Conservation (phyloP, 2,329 filamentous ascomycete genomes). For the Penicillium sumatraense region DNA sequence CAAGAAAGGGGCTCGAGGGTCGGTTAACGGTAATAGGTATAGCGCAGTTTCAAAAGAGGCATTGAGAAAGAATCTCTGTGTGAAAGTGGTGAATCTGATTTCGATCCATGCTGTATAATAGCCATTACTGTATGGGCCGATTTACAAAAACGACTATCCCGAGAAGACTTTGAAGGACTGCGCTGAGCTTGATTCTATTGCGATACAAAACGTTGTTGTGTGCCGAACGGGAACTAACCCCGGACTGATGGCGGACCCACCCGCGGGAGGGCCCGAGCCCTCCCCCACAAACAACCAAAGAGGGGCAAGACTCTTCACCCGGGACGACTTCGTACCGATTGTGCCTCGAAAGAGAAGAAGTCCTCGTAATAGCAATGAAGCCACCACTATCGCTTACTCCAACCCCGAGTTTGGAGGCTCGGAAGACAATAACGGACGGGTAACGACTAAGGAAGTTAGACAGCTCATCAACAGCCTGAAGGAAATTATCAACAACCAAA, state of each 20-base stretch:
- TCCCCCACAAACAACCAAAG: not conserved
- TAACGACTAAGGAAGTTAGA: slow-evolving; percentile 13
- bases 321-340: not conserved
- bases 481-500: slow-evolving; percentile 7
- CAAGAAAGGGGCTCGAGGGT: too few relatives aligned
- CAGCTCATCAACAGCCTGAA: slow-evolving; percentile 10
- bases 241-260: not conserved
- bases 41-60: too few relatives aligned
- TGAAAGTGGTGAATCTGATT: too few relatives aligned
- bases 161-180: too few relatives aligned
- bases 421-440: not conserved
- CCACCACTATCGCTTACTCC: not conserved
- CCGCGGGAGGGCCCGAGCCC: not conserved
- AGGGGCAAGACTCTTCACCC: not conserved
- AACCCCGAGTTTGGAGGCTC: not conserved
- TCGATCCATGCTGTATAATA: too few relatives aligned
- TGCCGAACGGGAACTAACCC: not conserved
- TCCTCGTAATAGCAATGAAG: too few relatives aligned
- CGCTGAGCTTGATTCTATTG: not conserved
- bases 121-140: too few relatives aligned
- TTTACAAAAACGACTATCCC: too few relatives aligned
- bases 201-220: not conserved
- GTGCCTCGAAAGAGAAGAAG: too few relatives aligned
- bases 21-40: too few relatives aligned
- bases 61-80: too few relatives aligned